phyloP scores from a whole-genome alignment of 1,284 basidiomycete genomes.

The Cutaneotrichosporon sp. region DNA sequence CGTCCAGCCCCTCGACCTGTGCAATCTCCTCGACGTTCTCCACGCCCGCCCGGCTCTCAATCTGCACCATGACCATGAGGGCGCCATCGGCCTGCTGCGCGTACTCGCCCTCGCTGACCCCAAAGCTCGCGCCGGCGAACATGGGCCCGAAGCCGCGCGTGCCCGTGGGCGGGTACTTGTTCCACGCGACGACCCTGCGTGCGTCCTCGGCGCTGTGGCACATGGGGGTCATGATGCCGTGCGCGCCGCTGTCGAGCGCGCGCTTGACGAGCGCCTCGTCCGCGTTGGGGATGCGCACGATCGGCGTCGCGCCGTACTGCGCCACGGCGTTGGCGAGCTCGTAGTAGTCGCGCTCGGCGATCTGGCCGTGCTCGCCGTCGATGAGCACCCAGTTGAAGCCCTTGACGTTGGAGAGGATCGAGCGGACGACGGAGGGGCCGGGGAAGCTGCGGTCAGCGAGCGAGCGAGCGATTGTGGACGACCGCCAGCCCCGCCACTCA shows the following conservation, averaged over 20 bases:
- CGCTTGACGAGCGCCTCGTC: conserved; percentile 46
- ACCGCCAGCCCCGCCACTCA: conserved; percentile 23
- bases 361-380: conserved; percentile 35
- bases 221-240: conserved; percentile 40
- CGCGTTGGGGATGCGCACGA: conserved; percentile 46
- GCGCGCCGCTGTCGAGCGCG: conserved; percentile 47
- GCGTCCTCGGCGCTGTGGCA: conserved; percentile 34
- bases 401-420: conserved; percentile 32
- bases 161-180: conserved; percentile 32
- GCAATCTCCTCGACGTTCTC: conserved; percentile 65
- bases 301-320: conserved; percentile 32
- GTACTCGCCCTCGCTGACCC: conserved; percentile 56
- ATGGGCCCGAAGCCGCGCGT: conserved; percentile 32
- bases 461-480: no score
- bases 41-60: conserved; percentile 64
- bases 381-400: conserved; percentile 39
- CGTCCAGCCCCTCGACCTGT: conserved; percentile 63
- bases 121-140: conserved; percentile 27
- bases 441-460: conserved; percentile 28
- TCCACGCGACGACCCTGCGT: conserved; percentile 21
- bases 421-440: conserved; percentile 31
- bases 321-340: conserved; percentile 34
- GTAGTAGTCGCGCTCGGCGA: conserved; percentile 30
- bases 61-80: conserved; percentile 65
- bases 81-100: conserved; percentile 60